Evolutionary conservation across 192 early-diverging fungal genomes (phyloP), one percentile per base, ranked within the genome.

Genomic region (Rhizophlyctis rosea): DNA sequence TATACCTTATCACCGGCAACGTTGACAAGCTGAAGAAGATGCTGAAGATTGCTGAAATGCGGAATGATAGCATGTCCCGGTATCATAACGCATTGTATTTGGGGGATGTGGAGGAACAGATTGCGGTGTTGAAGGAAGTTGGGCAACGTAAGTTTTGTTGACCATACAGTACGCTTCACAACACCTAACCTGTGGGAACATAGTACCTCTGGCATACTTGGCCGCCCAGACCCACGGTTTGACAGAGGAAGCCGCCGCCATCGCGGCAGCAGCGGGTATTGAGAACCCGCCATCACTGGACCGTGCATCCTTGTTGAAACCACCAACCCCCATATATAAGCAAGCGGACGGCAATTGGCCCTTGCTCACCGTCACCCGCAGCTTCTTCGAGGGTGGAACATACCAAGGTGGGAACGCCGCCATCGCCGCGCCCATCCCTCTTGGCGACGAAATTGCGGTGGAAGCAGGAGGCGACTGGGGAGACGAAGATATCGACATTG

Each of bases 1-100:
- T 98, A 55, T 99, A 99, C 74, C 77, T 95, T 47, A 85, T 90
- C 57, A 94, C 90, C 7, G 97, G 97, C 30, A 95, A 93, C 71
- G 73, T 71, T 0, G 93, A 96, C 24, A 98, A 99, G 75, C 75
- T 98, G 54, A 81, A 75, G 58, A 94, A 92, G 78, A 96, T 98
- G 95, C 80, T 92, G 56, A 93, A 93, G 76, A 96, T 98, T 69
- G 87, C 95, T 0, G 86, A 93, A 65, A 81, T 87, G 47, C 82
- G 91, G 30, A 85, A 87, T 30, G 90, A 97, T 68, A 63, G 78
- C 54, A 91, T 94, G 90, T 87, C 92, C 31, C 89, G 92, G 29
- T 92, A 93, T 74, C 95, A 99, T 64, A 93, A 96, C 65, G 82
- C 95, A 3, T 70, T 96, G 14, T 94, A 90, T 60, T 73, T 96